phyloP scores from a whole-genome alignment of 129 eudicot species.

The Ambrosia artemisiifolia region DNA sequence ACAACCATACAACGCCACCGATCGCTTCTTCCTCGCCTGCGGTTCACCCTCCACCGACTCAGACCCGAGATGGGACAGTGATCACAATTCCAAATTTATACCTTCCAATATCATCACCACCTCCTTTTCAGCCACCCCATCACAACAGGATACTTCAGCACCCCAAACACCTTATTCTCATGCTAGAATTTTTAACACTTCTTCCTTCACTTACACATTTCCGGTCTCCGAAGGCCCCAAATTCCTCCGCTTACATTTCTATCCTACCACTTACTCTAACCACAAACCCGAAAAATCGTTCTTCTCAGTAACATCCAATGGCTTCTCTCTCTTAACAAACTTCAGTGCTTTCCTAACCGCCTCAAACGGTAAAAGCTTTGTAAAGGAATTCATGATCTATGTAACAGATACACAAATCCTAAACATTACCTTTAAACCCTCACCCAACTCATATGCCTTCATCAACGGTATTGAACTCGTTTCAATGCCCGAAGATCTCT shows the following conservation, averaged over 20 bases:
- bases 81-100: conserved; percentile 12
- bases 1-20: conserved; percentile 22
- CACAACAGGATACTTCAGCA: neutral
- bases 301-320: conserved; percentile 38
- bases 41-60: conserved; percentile 16
- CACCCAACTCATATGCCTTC: conserved; percentile 44
- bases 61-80: conserved; percentile 27
- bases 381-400: conserved; percentile 39
- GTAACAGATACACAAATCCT: conserved; percentile 12
- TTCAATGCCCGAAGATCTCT: conserved; percentile 46
- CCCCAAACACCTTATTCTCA: conserved; percentile 29
- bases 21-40: conserved; percentile 26
- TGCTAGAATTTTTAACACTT: conserved; percentile 30
- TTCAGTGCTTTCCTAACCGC: conserved; percentile 47
- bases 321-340: conserved; percentile 43
- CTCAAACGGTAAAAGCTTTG: conserved; percentile 27
- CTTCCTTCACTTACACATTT: conserved; percentile 43
- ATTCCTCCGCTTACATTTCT: conserved; percentile 60
- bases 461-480: conserved; percentile 59
- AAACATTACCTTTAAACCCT: conserved; percentile 40
- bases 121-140: neutral
- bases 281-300: neutral
- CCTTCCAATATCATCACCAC: conserved; percentile 4
- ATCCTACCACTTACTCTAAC: conserved; percentile 25
- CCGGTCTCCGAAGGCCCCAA: conserved; percentile 37